A percentile compares a stretch with the other conserved stretches of the same genome.
Evolutionary conservation across 129 eudicot species (phyloP).

Genomic region (Artemisia tridentata): DNA sequence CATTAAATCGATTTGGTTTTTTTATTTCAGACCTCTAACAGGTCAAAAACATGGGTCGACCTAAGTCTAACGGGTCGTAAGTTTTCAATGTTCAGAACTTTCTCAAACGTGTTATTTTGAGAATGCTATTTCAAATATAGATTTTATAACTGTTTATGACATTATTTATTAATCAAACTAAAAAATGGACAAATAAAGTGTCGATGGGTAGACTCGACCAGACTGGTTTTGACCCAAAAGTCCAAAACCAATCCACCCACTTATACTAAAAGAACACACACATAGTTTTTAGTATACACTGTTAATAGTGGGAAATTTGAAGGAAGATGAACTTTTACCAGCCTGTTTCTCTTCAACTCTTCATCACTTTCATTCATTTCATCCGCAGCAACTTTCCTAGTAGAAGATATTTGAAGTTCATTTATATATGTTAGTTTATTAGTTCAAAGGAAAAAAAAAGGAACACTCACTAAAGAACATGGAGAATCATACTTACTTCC

Average conservation of each 20-base stretch:
- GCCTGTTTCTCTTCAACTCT: slow-evolving; percentile 66
- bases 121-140: no score
- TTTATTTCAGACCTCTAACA: no score
- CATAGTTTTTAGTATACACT: no score
- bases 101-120: no score
- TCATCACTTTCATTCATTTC: slow-evolving; percentile 81
- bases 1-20: no score
- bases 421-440: background rate
- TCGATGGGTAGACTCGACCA: background rate
- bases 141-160: no score
- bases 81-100: no score
- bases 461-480: background rate
- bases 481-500: slow-evolving; percentile 48
- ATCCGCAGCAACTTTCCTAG: slow-evolving; percentile 66
- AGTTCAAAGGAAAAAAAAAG: no score
- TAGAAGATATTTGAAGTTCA: background rate
- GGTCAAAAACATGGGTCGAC: no score
- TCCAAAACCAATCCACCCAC: background rate
- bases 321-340: slow-evolving; percentile 40
- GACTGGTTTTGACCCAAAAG: background rate
- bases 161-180: background rate
- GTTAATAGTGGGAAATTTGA: background rate
- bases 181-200: background rate
- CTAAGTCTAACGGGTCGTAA: no score
- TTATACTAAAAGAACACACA: background rate